phyloP scores from a whole-genome alignment of 495 filamentous ascomycete species.

The Opeltia flavorubescens region DNA sequence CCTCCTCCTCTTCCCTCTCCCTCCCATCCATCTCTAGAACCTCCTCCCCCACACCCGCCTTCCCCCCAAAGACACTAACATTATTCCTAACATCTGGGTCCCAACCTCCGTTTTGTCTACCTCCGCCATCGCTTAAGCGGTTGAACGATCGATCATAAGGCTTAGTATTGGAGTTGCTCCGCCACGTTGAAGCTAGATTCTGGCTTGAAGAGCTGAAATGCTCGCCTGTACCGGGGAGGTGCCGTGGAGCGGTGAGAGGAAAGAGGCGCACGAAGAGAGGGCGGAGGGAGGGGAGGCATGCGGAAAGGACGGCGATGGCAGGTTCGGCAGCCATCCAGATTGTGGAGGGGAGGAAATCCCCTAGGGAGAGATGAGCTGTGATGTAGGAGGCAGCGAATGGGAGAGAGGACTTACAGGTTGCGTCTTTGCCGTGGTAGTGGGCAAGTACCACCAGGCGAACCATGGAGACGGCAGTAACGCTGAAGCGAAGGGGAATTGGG shows the following conservation, averaged over 20 bases:
- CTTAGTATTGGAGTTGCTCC: not conserved
- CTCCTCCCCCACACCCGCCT: not conserved
- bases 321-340: constrained; percentile 10
- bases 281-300: constrained; percentile 14
- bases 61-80: constrained; percentile 1
- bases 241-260: not conserved
- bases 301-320: constrained; percentile 11
- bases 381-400: not conserved
- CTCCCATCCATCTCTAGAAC: not conserved
- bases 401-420: not conserved
- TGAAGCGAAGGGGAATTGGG: too few species aligned
- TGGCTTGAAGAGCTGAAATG: not conserved
- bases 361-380: not conserved
- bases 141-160: constrained; percentile 3
- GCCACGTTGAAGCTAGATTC: not conserved
- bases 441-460: not conserved
- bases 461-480: not conserved
- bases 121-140: not conserved
- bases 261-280: constrained; percentile 10
- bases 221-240: not conserved
- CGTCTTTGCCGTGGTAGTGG: not conserved
- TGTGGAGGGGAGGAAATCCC: not conserved
- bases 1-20: constrained; percentile 3
- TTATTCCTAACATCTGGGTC: not conserved
- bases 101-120: not conserved